Evolutionary conservation across 495 filamentous ascomycete genomes (phyloP).

Genomic region (Cryomyces minteri): DNA sequence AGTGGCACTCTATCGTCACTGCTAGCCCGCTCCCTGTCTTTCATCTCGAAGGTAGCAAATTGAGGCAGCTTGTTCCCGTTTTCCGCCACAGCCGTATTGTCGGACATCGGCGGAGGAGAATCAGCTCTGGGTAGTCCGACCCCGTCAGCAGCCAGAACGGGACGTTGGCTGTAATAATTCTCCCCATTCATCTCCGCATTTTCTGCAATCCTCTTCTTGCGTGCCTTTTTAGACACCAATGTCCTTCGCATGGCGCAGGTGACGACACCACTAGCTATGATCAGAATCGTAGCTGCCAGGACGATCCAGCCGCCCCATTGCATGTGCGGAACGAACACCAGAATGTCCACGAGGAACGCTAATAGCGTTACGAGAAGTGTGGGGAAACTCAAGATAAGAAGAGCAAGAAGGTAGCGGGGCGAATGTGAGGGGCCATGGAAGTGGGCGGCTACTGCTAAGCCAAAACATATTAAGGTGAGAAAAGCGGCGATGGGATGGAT

Average conservation of each 20-base stretch:
- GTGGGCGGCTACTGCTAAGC: slow-evolving; percentile 64
- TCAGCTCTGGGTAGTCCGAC: slow-evolving; percentile 25
- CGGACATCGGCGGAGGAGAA: slow-evolving; percentile 28
- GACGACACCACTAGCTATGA: slow-evolving; percentile 65
- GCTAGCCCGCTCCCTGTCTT: slow-evolving; percentile 21
- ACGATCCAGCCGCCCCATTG: slow-evolving; percentile 93
- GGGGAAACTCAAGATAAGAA: slow-evolving; percentile 72
- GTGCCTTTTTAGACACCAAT: slow-evolving; percentile 75
- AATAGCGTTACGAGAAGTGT: slow-evolving; percentile 72
- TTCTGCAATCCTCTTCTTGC: slow-evolving; percentile 77
- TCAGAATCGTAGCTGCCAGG: slow-evolving; percentile 73
- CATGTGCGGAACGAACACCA: slow-evolving; percentile 88
- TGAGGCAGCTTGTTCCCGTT: slow-evolving; percentile 38
- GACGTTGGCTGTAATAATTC: slow-evolving; percentile 64
- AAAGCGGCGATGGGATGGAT: slow-evolving; percentile 84
- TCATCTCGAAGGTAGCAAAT: slow-evolving; percentile 58
- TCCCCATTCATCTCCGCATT: slow-evolving; percentile 92
- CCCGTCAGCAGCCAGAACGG: slow-evolving; percentile 27
- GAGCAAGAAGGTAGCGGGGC: slow-evolving; percentile 61
- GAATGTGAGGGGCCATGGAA: slow-evolving; percentile 88
- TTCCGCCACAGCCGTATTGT: slow-evolving; percentile 8
- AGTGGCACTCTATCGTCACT: slow-evolving; percentile 72
- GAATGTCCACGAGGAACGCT: slow-evolving; percentile 85
- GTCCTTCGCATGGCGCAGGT: slow-evolving; percentile 96
- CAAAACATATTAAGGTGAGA: slow-evolving; percentile 66